phyloP scores from a whole-genome alignment of 2,329 filamentous ascomycete genomes.

The Pseudocercospora vitis region DNA sequence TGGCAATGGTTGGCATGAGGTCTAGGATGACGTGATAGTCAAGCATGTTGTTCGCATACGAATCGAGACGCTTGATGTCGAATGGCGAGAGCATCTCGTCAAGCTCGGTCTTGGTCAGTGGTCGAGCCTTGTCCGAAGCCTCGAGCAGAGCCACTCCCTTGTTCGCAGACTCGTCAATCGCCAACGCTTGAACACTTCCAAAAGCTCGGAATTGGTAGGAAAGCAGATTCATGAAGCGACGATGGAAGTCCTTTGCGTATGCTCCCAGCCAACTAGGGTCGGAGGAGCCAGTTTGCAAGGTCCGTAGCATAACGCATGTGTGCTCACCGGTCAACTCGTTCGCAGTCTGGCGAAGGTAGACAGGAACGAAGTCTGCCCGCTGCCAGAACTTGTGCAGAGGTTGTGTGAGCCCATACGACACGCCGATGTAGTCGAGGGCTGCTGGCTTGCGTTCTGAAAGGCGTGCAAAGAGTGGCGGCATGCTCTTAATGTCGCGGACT shows the following conservation, averaged over 20 bases:
- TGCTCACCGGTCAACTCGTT: constrained; percentile 98
- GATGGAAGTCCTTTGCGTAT: constrained; percentile 90
- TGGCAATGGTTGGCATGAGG: constrained; percentile 78
- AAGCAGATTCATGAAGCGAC: constrained; percentile 83
- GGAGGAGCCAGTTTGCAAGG: constrained; percentile 59
- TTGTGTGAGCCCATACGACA: constrained; percentile 88
- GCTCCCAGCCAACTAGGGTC: constrained; percentile 85
- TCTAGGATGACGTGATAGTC: constrained; percentile 98
- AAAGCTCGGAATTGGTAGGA: constrained; percentile 92
- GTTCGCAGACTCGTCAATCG: constrained; percentile 82
- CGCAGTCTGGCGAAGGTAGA: constrained; percentile 91
- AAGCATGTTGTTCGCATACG: constrained; percentile 93
- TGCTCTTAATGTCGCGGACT: constrained; percentile 82
- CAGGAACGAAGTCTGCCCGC: constrained; percentile 76
- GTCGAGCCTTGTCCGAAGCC: constrained; percentile 47
- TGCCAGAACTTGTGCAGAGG: constrained; percentile 97
- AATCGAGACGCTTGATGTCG: constrained; percentile 91
- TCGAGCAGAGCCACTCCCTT: constrained; percentile 66
- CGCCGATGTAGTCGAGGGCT: constrained; percentile 85
- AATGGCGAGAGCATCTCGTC: constrained; percentile 81
- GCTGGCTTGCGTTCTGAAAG: constrained; percentile 79
- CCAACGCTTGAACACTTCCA: constrained; percentile 72
- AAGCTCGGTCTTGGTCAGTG: constrained; percentile 72
- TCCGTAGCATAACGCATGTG: constrained; percentile 93
- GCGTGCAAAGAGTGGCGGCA: constrained; percentile 91